Conservation (phyloP, 2,329 filamentous ascomycete genomes). For the Tolypocladium endophyticum region DNA sequence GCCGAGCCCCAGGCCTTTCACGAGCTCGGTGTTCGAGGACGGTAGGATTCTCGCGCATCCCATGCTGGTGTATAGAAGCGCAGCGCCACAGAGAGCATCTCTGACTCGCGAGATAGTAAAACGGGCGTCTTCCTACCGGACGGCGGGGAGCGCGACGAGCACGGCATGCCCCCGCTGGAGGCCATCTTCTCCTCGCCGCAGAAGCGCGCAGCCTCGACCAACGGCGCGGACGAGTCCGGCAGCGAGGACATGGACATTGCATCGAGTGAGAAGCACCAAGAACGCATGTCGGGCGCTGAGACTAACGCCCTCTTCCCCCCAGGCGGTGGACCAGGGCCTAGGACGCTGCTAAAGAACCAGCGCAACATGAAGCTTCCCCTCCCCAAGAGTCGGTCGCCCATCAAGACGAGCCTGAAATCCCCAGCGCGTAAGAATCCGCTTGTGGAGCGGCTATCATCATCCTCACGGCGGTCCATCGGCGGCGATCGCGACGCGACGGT, state of each 20-base stretch:
- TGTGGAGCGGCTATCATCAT: constrained; percentile 42
- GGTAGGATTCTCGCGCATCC: constrained; percentile 17
- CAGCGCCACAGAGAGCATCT: background rate
- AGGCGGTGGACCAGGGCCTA: constrained; percentile 44
- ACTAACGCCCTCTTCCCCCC: background rate
- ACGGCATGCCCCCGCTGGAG: constrained; percentile 84
- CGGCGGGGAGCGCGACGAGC: constrained; percentile 70
- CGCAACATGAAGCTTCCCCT: constrained; percentile 37
- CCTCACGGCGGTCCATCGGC: constrained; percentile 26
- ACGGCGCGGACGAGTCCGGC: constrained; percentile 16
- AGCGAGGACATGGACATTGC: constrained; percentile 44
- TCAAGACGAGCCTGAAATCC: constrained; percentile 49
- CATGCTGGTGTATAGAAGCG: background rate
- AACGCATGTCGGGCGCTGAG: background rate
- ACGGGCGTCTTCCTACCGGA: constrained; percentile 78
- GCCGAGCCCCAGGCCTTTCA: constrained; percentile 21
- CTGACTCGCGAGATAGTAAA: constrained; percentile 48
- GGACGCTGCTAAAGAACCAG: constrained; percentile 40
- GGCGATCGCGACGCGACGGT: constrained; percentile 29
- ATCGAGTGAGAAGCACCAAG: constrained; percentile 26
- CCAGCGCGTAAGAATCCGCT: constrained; percentile 53
- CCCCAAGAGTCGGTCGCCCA: constrained; percentile 45
- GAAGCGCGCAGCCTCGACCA: constrained; percentile 28
- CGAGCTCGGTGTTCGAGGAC: constrained; percentile 24
- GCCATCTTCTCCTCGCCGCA: constrained; percentile 82